phyloP scores from a whole-genome alignment of 768 basidiomycete genomes.

The Pleurotus citrinopileatus region DNA sequence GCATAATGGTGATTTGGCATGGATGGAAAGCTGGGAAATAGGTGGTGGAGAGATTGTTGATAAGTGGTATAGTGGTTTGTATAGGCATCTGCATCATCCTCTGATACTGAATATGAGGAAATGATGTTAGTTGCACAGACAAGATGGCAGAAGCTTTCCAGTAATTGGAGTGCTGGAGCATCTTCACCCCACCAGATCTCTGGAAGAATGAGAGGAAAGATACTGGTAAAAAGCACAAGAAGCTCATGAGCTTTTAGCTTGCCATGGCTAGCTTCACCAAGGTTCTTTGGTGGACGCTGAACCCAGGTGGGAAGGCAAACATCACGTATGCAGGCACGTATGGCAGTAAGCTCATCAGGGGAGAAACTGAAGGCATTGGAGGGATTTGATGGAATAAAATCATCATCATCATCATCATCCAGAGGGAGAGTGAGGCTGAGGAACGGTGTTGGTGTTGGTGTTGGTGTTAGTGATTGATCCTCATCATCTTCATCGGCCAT shows the following conservation, averaged over 20 bases:
- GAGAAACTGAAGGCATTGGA: slow-evolving; percentile 14
- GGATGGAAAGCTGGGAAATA: slow-evolving; percentile 20
- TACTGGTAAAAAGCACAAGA: slow-evolving; percentile 21
- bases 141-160: slow-evolving; percentile 22
- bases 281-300: slow-evolving; percentile 24
- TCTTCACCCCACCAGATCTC: slow-evolving; percentile 20
- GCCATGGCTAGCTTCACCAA: slow-evolving; percentile 28
- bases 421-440: background rate
- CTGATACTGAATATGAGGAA: slow-evolving; percentile 19
- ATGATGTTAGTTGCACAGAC: slow-evolving; percentile 24
- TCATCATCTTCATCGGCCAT: no score
- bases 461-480: no score
- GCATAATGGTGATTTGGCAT: slow-evolving; percentile 32
- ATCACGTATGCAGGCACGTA: slow-evolving; percentile 18
- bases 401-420: background rate
- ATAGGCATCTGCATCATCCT: slow-evolving; percentile 22
- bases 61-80: slow-evolving; percentile 21
- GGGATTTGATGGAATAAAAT: background rate
- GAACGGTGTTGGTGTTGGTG: background rate
- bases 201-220: slow-evolving; percentile 27
- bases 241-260: slow-evolving; percentile 31
- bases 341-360: slow-evolving; percentile 11
- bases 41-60: slow-evolving; percentile 13
- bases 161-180: slow-evolving; percentile 6
- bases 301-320: slow-evolving; percentile 18